phyloP scores from a whole-genome alignment of 2,329 filamentous ascomycete species.

The Fusarium guadeloupense region DNA sequence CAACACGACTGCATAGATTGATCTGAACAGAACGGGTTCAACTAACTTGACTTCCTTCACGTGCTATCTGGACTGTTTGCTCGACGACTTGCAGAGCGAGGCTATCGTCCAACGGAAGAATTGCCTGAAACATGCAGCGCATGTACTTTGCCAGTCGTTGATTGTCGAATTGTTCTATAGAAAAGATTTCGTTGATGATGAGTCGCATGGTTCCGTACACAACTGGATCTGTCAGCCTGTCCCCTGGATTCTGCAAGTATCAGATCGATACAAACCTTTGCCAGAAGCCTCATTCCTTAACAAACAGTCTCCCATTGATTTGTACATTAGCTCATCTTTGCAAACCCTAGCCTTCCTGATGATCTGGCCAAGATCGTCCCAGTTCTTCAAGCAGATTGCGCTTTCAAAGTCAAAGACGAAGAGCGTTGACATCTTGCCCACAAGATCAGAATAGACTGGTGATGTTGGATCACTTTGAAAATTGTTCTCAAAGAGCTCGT shows the following conservation, averaged over 20 bases:
- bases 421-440: slow-evolving; percentile 70
- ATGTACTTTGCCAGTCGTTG: slow-evolving; percentile 77
- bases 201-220: slow-evolving; percentile 66
- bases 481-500: slow-evolving; percentile 63
- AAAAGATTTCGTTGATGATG: slow-evolving; percentile 75
- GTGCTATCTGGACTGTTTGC: slow-evolving; percentile 66
- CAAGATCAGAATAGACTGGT: slow-evolving; percentile 61
- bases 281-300: slow-evolving; percentile 63
- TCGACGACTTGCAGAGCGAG: slow-evolving; percentile 69
- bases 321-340: slow-evolving; percentile 59
- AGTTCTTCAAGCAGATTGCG: slow-evolving; percentile 70
- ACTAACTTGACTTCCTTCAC: slow-evolving; percentile 58
- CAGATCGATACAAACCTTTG: slow-evolving; percentile 53
- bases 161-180: slow-evolving; percentile 63
- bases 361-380: slow-evolving; percentile 70
- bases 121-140: slow-evolving; percentile 77
- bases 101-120: slow-evolving; percentile 65
- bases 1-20: slow-evolving; percentile 15
- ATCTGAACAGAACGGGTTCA: no score
- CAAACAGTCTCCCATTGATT: slow-evolving; percentile 73
- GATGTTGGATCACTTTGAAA: slow-evolving; percentile 52
- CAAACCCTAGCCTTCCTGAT: slow-evolving; percentile 62
- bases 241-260: neutral
- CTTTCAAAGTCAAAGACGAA: slow-evolving; percentile 84
- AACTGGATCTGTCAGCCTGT: slow-evolving; percentile 48